These are phyloP conservation scores for Aschersonia sp. DNA, from an alignment of 2,329 filamentous ascomycete genomes.

Conservation along the genomic window DNA sequence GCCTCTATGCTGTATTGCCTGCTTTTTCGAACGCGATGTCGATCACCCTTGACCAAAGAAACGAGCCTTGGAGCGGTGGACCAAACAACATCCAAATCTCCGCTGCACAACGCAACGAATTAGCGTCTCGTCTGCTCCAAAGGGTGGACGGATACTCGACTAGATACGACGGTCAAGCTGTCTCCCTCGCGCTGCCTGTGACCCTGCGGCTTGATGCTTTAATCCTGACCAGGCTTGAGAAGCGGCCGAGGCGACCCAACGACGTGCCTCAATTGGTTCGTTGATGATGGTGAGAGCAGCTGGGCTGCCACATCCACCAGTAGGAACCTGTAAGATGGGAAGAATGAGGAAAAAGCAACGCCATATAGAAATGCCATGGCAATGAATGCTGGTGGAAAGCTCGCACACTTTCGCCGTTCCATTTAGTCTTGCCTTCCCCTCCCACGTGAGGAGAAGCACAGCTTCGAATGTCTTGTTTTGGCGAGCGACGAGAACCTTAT, in stretches of 20 bases:
- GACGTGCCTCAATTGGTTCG: neutral
- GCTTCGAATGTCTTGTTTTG: neutral
- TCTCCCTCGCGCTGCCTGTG: neutral
- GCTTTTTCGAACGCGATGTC: neutral
- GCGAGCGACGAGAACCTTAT: neutral
- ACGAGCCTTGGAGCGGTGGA: neutral
- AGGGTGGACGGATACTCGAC: neutral
- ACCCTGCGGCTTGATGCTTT: neutral
- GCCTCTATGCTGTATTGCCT: neutral
- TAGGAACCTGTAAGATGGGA: neutral
- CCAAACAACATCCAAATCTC: neutral
- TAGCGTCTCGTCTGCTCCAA: neutral
- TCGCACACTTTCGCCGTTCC: neutral
- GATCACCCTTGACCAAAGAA: conserved; percentile 1
- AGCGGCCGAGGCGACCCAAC: no score
- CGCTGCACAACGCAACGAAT: neutral
- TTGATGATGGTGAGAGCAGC: neutral
- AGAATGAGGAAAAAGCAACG: conserved; percentile 6
- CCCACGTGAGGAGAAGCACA: neutral
- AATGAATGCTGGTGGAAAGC: neutral
- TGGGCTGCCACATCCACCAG: neutral
- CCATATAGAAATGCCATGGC: neutral
- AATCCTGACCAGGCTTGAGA: neutral
- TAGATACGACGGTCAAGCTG: neutral
- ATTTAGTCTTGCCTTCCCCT: conserved; percentile 2